These are phyloP conservation scores for Myxozyma neotropica DNA, from an alignment of 805 yeast genomes.

Conservation along the genomic window DNA sequence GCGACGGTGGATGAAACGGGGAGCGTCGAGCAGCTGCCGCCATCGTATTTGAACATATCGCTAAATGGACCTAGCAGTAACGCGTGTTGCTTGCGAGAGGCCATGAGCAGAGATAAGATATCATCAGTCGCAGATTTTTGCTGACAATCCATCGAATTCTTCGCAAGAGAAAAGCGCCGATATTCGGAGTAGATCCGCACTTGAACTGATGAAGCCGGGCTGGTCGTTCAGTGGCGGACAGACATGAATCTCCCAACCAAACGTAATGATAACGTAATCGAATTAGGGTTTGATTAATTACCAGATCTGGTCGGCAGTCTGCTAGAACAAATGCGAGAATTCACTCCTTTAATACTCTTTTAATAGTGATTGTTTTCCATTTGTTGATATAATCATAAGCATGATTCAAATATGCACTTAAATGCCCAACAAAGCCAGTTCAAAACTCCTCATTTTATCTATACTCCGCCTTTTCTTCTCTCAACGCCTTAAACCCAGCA, in stretches of 20 bases:
- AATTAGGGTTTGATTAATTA: background rate
- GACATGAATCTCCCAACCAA: background rate
- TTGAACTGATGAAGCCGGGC: too few relatives aligned
- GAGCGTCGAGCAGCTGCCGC: background rate
- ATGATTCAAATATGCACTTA: too few relatives aligned
- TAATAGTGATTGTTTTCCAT: background rate
- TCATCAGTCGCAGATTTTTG: too few relatives aligned
- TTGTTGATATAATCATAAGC: too few relatives aligned
- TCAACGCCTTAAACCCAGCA: constrained; percentile 24
- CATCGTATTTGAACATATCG: background rate
- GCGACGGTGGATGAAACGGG: background rate
- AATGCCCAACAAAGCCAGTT: background rate
- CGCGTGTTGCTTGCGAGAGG: background rate
- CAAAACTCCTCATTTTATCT: background rate
- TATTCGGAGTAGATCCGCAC: too few relatives aligned
- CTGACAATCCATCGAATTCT: too few relatives aligned
- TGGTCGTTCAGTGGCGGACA: background rate
- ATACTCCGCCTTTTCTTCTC: constrained; percentile 26
- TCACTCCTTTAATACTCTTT: too few relatives aligned
- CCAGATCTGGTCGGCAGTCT: background rate
- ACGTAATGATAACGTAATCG: too few relatives aligned
- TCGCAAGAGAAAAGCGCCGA: too few relatives aligned
- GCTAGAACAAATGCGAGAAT: too few relatives aligned
- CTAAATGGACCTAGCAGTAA: constrained; percentile 7
- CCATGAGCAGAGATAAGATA: too few relatives aligned